A percentile compares a stretch with the other conserved stretches of the same genome.
Conservation (phyloP, 2,329 filamentous ascomycete species). For the Teratosphaeria pseudoeucalypti region DNA sequence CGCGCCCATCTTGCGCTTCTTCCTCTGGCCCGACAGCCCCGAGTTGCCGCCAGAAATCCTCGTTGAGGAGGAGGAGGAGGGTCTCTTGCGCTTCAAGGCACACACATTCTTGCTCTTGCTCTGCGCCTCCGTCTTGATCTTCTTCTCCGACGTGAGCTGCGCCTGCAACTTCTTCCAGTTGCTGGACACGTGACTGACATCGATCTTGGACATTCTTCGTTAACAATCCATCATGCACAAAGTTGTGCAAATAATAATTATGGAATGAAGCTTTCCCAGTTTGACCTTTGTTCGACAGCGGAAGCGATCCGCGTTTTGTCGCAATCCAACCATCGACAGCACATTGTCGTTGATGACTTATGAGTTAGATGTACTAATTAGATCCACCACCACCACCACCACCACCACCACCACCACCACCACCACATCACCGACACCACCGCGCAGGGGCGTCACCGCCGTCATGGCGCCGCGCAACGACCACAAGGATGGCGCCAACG, state of each 20-base stretch:
- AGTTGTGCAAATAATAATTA: neutral
- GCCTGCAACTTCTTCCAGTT: conserved; percentile 75
- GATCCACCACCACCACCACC: neutral
- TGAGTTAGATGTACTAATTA: no score
- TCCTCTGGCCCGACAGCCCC: conserved; percentile 6
- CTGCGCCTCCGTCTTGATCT: conserved; percentile 20
- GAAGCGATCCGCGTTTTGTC: neutral
- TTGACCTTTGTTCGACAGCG: neutral
- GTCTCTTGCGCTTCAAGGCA: conserved; percentile 27
- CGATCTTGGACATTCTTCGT: conserved; percentile 9
- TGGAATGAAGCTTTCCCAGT: neutral
- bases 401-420: neutral
- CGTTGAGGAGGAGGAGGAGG: neutral
- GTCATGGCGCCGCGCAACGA: conserved; percentile 46
- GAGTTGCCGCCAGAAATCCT: conserved; percentile 7
- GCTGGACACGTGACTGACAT: conserved; percentile 34
- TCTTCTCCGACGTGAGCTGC: conserved; percentile 34
- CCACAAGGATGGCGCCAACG: conserved; percentile 17
- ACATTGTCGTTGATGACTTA: neutral
- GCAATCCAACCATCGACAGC: neutral
- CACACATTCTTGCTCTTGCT: conserved; percentile 2
- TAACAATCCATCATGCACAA: neutral
- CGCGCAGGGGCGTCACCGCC: neutral
- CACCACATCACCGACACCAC: neutral
- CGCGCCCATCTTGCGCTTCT: conserved; percentile 43